These are phyloP conservation scores for Erythrophleum ivorense DNA, from an alignment of 331 rosid species.

Conservation along the genomic window DNA sequence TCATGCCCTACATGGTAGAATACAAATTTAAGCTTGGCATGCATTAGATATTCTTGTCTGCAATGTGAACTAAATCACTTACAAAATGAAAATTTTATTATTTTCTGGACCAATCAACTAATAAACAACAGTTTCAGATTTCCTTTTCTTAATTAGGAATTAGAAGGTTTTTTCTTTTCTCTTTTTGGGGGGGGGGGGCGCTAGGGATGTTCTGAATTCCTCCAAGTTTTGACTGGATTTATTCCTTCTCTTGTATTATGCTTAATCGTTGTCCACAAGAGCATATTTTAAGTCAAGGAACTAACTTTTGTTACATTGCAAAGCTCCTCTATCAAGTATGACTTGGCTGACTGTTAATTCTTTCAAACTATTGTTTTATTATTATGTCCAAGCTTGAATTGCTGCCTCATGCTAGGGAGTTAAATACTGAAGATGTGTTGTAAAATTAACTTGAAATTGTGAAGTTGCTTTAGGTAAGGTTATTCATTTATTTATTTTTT, in stretches of 20 bases:
- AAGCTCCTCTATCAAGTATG: slow-evolving; percentile 11
- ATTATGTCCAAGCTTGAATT: neutral
- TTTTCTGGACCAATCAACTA: slow-evolving; percentile 30
- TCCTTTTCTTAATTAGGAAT: slow-evolving; percentile 28
- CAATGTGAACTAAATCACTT: slow-evolving; percentile 12
- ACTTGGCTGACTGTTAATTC: slow-evolving; percentile 6
- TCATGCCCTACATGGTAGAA: slow-evolving; percentile 87
- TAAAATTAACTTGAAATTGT: slow-evolving; percentile 29
- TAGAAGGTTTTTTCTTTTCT: neutral
- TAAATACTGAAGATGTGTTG: slow-evolving; percentile 33
- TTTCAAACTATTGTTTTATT: slow-evolving; percentile 8
- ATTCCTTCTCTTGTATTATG: slow-evolving; percentile 22
- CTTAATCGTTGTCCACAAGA: neutral
- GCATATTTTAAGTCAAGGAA: neutral
- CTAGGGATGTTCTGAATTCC: slow-evolving; percentile 18
- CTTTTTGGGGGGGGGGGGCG: neutral
- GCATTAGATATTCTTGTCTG: slow-evolving; percentile 23
- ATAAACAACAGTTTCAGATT: slow-evolving; percentile 23
- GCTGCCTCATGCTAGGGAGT: slow-evolving; percentile 2
- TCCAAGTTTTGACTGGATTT: slow-evolving; percentile 13
- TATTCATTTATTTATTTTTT: neutral
- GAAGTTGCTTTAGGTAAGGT: slow-evolving; percentile 30
- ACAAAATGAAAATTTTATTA: slow-evolving; percentile 2
- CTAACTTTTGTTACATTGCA: neutral
- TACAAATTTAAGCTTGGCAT: slow-evolving; percentile 29